Evolutionary conservation across 257 asterid species (phyloP), one percentile per base, ranked within the genome.

Genomic region (Penstemon davidsonii): DNA sequence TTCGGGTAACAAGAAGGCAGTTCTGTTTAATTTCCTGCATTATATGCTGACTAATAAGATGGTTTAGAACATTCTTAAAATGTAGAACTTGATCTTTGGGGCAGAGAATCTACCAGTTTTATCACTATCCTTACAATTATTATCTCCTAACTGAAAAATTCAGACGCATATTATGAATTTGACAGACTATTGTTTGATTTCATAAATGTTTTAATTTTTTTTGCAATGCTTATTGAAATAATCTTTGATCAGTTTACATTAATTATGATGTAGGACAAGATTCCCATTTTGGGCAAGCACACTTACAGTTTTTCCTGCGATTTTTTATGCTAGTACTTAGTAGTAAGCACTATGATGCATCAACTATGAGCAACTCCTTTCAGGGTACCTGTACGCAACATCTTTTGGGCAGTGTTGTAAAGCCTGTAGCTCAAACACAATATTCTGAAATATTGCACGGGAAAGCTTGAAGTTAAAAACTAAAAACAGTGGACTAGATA

Each of bases 1-100:
- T 94, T 62, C 87, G 99, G 97, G 99, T 94, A 94, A 53, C 74
- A 66, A 45, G 56, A 44, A 25, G 43, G 49, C 74, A 44, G 46
- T 75, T 61, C 19, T 55, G 9, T 76, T 40, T 11, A 42, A 59
- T 13, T 39, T 77, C 56, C 65, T 73, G 68, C 74, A 18, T 67
- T 75, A 18, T 50, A 36, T 54, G 68, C 72, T 63, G 38, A 46
- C 55, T 13, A 19, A n/a, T 55, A 61, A 45, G 63, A 37, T 71
- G 9, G 41, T 47, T 33, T 52, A 7, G 55, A 63, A 71, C 53
- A 45, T 25, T 25, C 62, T 67, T 33, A 53, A 54, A 53, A 4
- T 9, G 13, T 38, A 38, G 56, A 36, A 5, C 15, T 36, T 67
- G 61, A 38, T 63, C 33, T 25, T 1, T 25, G 2, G 33, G 33